phyloP scores from a whole-genome alignment of 1,284 basidiomycete species.

The Cystobasidium slooffiae region DNA sequence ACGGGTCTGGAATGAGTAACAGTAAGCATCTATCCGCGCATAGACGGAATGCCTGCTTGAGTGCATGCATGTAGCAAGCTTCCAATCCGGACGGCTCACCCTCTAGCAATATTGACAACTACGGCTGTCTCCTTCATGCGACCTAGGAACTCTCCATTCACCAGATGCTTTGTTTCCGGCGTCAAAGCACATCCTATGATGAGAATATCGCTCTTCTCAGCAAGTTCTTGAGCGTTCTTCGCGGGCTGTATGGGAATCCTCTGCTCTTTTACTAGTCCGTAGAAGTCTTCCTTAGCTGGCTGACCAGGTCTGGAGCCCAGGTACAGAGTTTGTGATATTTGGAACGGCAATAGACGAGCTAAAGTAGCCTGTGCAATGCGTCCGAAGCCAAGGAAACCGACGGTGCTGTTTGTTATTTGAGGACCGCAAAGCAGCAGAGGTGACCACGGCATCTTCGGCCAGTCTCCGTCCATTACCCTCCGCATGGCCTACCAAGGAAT shows the following conservation, averaged over 20 bases:
- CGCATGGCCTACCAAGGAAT: conserved; percentile 39
- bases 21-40: conserved; percentile 45
- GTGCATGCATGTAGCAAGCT: too few species aligned
- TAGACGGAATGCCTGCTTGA: background rate
- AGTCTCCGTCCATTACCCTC: conserved; percentile 56
- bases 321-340: conserved; percentile 72
- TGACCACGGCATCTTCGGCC: conserved; percentile 72
- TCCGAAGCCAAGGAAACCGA: conserved; percentile 92
- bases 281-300: conserved; percentile 45
- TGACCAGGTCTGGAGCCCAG: conserved; percentile 54
- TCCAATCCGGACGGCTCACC: conserved; percentile 59
- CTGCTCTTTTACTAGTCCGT: conserved; percentile 26
- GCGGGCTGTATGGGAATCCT: conserved; percentile 46
- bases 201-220: conserved; percentile 74
- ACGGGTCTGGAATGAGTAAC: conserved; percentile 62
- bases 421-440: conserved; percentile 81
- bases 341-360: conserved; percentile 75
- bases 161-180: conserved; percentile 69
- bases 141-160: conserved; percentile 72
- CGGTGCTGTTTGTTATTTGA: conserved; percentile 64
- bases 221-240: conserved; percentile 65
- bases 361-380: conserved; percentile 83
- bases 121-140: conserved; percentile 83
- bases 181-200: conserved; percentile 84
- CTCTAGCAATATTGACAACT: conserved; percentile 75